Conservation (phyloP, 768 basidiomycete species). For the Xerocomellus chrysenteron region DNA sequence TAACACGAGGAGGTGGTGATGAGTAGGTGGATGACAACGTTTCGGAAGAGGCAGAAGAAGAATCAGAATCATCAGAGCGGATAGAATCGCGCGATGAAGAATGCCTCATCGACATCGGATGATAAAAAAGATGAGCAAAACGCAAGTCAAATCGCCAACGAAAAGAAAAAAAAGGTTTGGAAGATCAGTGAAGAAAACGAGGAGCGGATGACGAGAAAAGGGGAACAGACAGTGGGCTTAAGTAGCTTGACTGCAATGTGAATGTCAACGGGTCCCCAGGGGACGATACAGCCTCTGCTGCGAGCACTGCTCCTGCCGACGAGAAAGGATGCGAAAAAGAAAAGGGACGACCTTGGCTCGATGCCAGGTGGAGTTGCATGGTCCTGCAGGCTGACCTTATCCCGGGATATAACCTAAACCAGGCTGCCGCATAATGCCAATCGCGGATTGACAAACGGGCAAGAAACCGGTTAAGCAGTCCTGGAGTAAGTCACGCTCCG, state of each 20-base stretch:
- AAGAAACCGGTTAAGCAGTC: constrained; percentile 12
- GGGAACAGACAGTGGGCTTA: constrained; percentile 10
- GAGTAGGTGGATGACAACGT: constrained; percentile 37
- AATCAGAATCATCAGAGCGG: constrained; percentile 27
- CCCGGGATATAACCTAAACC: constrained; percentile 14
- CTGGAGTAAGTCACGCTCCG: constrained; percentile 23
- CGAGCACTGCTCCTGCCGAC: constrained; percentile 14
- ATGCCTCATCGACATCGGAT: constrained; percentile 9
- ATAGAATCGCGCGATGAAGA: constrained; percentile 19
- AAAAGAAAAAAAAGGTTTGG: neutral
- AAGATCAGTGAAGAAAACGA: neutral
- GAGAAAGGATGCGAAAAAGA: constrained; percentile 8
- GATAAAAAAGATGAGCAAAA: neutral
- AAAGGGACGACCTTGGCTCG: neutral
- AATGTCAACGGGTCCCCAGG: neutral
- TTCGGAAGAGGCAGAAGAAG: constrained; percentile 35
- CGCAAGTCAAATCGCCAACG: neutral
- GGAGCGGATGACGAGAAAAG: neutral
- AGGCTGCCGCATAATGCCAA: constrained; percentile 9
- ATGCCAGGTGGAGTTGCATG: neutral
- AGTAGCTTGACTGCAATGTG: constrained; percentile 14
- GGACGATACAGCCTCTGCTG: constrained; percentile 11
- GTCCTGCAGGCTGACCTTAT: constrained; percentile 7
- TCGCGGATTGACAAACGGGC: constrained; percentile 13
- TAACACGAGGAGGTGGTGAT: constrained; percentile 37